Evolutionary conservation across 2,329 filamentous ascomycete species (phyloP).

Genomic region (Hymenoscyphus repandus): DNA sequence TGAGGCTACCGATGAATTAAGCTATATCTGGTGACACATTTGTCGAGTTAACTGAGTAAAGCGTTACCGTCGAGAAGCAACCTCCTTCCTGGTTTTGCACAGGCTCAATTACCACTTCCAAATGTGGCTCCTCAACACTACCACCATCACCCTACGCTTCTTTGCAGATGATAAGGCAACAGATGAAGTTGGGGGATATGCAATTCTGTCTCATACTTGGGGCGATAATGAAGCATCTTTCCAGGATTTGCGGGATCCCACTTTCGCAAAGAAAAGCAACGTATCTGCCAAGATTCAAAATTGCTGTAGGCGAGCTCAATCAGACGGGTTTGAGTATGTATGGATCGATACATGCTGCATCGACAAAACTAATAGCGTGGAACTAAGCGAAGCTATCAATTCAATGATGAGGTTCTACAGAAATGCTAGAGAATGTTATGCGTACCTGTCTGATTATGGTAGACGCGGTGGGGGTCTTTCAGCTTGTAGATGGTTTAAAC

Average conservation of each 20-base stretch:
- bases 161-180: too few relatives aligned
- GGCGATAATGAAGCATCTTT: conserved; percentile 25
- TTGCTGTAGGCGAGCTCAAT: conserved; percentile 4
- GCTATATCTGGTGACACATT: too few relatives aligned
- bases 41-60: too few relatives aligned
- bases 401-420: conserved; percentile 18
- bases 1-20: too few relatives aligned
- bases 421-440: conserved; percentile 13
- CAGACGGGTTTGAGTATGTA: conserved; percentile 7
- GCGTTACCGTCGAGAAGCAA: too few relatives aligned
- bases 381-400: conserved; percentile 18
- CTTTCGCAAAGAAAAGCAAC: neutral
- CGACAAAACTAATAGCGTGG: conserved; percentile 15
- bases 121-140: too few relatives aligned
- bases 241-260: conserved; percentile 33
- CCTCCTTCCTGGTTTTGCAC: too few relatives aligned
- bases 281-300: conserved; percentile 2
- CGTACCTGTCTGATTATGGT: neutral
- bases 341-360: conserved; percentile 22
- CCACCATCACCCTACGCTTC: too few relatives aligned
- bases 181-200: conserved; percentile 2
- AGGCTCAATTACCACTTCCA: too few relatives aligned
- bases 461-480: neutral
- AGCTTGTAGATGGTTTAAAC: conserved; percentile 9
- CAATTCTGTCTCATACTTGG: conserved; percentile 22